These are phyloP conservation scores for Fusarium anthophilum DNA, from an alignment of 2,329 filamentous ascomycete species.

Conservation along the genomic window DNA sequence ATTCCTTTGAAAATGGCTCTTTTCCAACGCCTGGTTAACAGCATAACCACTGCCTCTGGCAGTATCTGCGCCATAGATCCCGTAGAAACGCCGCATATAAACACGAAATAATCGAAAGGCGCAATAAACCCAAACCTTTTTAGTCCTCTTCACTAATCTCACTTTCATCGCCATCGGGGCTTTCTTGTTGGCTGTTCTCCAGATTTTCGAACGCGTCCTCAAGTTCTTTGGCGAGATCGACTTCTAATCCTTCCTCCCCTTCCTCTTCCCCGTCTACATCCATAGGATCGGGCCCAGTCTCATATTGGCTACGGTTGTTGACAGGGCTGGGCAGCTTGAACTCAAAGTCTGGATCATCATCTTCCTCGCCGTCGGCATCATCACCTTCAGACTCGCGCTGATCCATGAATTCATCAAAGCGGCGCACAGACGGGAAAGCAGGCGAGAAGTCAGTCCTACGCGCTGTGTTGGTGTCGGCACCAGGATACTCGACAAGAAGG, in stretches of 20 bases:
- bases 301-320: constrained; percentile 49
- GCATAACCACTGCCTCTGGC: neutral
- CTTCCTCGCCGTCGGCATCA: constrained; percentile 58
- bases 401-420: constrained; percentile 64
- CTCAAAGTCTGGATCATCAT: constrained; percentile 58
- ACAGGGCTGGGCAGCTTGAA: constrained; percentile 66
- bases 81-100: constrained; percentile 16
- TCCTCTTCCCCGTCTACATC: constrained; percentile 46
- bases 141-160: constrained; percentile 74
- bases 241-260: constrained; percentile 44
- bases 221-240: constrained; percentile 61
- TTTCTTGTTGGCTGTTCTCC: constrained; percentile 62
- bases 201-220: constrained; percentile 62
- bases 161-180: constrained; percentile 66
- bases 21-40: constrained; percentile 20
- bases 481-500: constrained; percentile 69
- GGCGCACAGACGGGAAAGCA: constrained; percentile 57
- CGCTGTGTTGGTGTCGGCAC: constrained; percentile 52
- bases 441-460: constrained; percentile 58
- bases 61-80: neutral
- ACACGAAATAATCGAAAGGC: neutral
- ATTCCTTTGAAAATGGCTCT: constrained; percentile 4
- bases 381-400: constrained; percentile 58
- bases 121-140: constrained; percentile 13
- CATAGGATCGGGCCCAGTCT: constrained; percentile 38